These are phyloP conservation scores for Aspergillus leporis DNA, from an alignment of 495 filamentous ascomycete genomes.

Conservation along the genomic window DNA sequence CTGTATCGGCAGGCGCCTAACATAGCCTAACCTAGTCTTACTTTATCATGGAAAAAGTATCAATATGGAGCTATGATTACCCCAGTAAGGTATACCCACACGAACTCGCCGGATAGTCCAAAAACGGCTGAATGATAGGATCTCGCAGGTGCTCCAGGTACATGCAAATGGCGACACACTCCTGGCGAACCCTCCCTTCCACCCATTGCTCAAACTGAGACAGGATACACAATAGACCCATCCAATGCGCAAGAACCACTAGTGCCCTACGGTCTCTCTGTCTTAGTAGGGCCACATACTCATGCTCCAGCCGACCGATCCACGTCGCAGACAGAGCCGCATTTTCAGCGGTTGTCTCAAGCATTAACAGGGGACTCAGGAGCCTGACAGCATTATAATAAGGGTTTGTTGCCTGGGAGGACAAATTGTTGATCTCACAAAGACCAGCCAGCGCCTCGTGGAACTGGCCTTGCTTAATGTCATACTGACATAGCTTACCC, in stretches of 20 bases:
- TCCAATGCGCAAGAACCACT: slow-evolving; percentile 43
- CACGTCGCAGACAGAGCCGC: slow-evolving; percentile 26
- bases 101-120: slow-evolving; percentile 14
- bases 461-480: slow-evolving; percentile 31
- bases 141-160: slow-evolving; percentile 28
- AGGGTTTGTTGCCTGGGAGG: slow-evolving; percentile 33
- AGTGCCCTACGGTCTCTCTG: slow-evolving; percentile 36
- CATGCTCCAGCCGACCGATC: slow-evolving; percentile 34
- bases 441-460: slow-evolving; percentile 35
- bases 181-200: slow-evolving; percentile 26
- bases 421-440: slow-evolving; percentile 37
- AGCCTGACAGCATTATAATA: slow-evolving; percentile 37
- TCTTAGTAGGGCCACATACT: slow-evolving; percentile 35
- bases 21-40: no score
- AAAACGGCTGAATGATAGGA: slow-evolving; percentile 4
- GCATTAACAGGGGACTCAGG: slow-evolving; percentile 26
- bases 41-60: no score
- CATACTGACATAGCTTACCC: slow-evolving; percentile 21
- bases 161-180: slow-evolving; percentile 40
- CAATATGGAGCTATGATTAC: no score
- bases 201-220: slow-evolving; percentile 32
- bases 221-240: slow-evolving; percentile 33
- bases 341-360: slow-evolving; percentile 16
- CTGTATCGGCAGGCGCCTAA: no score
- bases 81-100: slow-evolving; percentile 12